Base-by-base conservation (phyloP, 2,329 filamentous ascomycete species). In the Xylaria multiplex region DNA sequence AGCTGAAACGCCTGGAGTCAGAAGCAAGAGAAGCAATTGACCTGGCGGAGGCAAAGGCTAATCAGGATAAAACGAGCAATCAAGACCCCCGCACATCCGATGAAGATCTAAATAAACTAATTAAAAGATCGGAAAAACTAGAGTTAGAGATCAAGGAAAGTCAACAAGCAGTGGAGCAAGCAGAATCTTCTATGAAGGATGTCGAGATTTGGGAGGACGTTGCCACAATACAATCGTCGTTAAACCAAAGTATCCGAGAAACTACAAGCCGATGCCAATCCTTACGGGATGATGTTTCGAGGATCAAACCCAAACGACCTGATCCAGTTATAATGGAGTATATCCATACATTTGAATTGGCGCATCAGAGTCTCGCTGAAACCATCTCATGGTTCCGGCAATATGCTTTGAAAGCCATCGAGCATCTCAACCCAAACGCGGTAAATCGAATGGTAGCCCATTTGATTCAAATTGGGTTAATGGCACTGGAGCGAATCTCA, bases 101-200 rank as follows among this genome's bases (percentile, higher is more conserved):
- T 2, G 32, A 64, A 58, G 46, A 66, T 8, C 19, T 49, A 7
- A 19, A 37, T 6, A 22, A 1, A 5, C 5, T 40, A 6, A 43
- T 11, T 54, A 8, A 35, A 49, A 54, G 30, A 32, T 46, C 64
- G 35, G 57, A 62, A 48, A 60, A 50, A 13, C 50, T 67, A 30
- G 57, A 60, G 35, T 32, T 24, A 9, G 19, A 54, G 32, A 65
- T 69, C 19, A 56, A 57, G 32, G 49, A 58, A 48, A 55, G 35
- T 19, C 54, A 46, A n/a, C 35, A 65, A 48, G 55, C 32, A 43
- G 67, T 69, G 24, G 27, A 62, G 13, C 9, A 56, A 59, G 55
- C 64, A 24, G 52, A 62, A 48, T 59, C 57, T 30, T n/a, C 19
- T 14, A 7, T 67, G 16, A 57, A 60, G 32, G 45, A 68, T n/a